Evolutionary conservation across 306 rosid species (phyloP), one percentile per base, ranked within the genome.

Genomic region (Betula pendula): DNA sequence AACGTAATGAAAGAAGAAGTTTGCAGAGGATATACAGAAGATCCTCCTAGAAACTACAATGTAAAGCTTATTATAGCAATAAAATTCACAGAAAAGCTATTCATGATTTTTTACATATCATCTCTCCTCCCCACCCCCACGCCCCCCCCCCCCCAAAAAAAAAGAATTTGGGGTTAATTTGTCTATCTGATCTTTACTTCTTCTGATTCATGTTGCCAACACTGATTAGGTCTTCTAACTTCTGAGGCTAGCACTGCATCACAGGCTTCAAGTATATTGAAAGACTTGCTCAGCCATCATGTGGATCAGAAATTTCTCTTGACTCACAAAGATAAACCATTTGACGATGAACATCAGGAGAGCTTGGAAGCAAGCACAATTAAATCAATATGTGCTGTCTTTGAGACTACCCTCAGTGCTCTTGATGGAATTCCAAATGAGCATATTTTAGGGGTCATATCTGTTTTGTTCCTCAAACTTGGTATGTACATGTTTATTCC

Each of bases 401-500:
- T 90, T 79, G 95, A 92, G 84, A 84, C 80, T 74, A 76, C 79
- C 71, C 85, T 95, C 73, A 73, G 84, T 72, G 78, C 70, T 70
- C 77, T 50, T 79, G 86, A 84, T 85, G 94, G 89, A 79, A 74
- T 79, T 77, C 90, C 92, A 53, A 87, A 89, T 49, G 90, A 90
- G 82, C 88, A 85, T 79, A 73, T 89, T 72, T 72, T 92, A 84
- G 89, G 81, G 2, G 96, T 89, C 75, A 84, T 89, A 74, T 88
- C 97, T 77, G 85, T 88, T 79, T 74, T 95, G 79, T 90, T 92
- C 82, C 85, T 89, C 44, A 88, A 88, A 83, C 89, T 95, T 15
- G 96, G 98, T 95, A 83, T 16, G 88, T 66, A 71, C 66, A 73
- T 71, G 56, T 59, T 77, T 70, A 45, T 60, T 33, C n/a, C 55